These are phyloP conservation scores for Crithidia acanthocephali DNA, from an alignment of 208 protist species.

Conservation along the genomic window DNA sequence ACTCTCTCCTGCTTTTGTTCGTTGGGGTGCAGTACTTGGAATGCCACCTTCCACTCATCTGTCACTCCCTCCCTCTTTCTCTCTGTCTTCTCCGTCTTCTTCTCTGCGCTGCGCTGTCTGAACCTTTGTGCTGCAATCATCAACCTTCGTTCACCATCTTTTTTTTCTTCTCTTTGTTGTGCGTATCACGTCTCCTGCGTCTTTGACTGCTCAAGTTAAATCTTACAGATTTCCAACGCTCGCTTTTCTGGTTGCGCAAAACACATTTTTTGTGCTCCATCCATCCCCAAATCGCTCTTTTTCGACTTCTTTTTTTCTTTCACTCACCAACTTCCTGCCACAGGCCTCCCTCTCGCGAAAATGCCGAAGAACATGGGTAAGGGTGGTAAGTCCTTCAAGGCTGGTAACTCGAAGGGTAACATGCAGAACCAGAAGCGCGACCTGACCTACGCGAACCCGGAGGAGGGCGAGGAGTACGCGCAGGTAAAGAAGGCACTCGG, in stretches of 20 bases:
- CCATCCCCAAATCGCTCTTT: too few species aligned
- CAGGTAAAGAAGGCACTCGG: constrained; percentile 97
- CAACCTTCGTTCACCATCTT: too few species aligned
- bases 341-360: constrained; percentile 25
- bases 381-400: constrained; percentile 97
- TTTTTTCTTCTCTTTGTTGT: too few species aligned
- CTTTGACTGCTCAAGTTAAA: too few species aligned
- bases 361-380: constrained; percentile 96
- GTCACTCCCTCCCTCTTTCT: neutral
- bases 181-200: too few species aligned
- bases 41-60: neutral
- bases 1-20: too few species aligned
- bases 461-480: constrained; percentile 98
- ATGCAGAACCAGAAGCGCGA: constrained; percentile 97
- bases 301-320: constrained; percentile 30
- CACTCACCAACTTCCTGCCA: constrained; percentile 7
- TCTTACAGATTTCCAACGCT: too few species aligned
- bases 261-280: too few species aligned
- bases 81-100: too few species aligned
- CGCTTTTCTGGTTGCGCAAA: too few species aligned
- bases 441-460: constrained; percentile 93
- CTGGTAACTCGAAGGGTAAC: constrained; percentile 93
- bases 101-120: too few species aligned
- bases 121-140: too few species aligned
- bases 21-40: neutral